Base-by-base conservation (phyloP, 139 green algal species). In the Marvania coccoides region DNA sequence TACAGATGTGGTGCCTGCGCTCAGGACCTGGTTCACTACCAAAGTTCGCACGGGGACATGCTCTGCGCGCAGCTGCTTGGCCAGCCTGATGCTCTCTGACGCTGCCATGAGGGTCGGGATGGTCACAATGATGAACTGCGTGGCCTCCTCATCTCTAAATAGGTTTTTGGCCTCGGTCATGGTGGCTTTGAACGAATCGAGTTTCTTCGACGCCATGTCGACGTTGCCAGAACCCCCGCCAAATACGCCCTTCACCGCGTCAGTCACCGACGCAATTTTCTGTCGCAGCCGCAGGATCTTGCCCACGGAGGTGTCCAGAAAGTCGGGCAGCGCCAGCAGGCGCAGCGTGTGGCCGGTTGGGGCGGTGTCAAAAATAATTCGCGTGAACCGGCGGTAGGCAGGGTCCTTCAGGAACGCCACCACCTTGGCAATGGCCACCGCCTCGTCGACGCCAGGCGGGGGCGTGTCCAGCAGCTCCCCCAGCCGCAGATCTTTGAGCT, bases 281-380 rank as follows among this genome's bases (percentile, higher is more conserved):
- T 90, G 80, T 1, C 89, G 80, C 73, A 96, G 74, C 47, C 81
- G 77, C 37, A 94, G 48, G 47, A 84, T 80, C 61, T 88, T 86
- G 36, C 90, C 85, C 24, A 97, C 81, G 7, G 84, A 85, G 8
- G 76, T 85, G 63, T 98, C 89, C 10, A 99, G 64, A 54, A 99
- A 98, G 71, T 99, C 94, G 2, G 94, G 94, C 26, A 98, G 83
- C 1, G 90, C 87, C 5, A 99, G 90, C 65, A 99, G 76, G 6
- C 94, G 70, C 71, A 99, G 77, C 14, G 94, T 99, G 85, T 99
- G 94, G 24, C 94, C 94, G 3, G 93, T 98, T 38, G 94, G 94
- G 1, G 94, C 94, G 2, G 94, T 99, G 85, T 99, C 94, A 74
- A 99, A 98, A 19, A 99, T 69, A 73, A 99, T 93, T 68, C 89